A percentile compares a stretch with the other conserved stretches of the same genome.
These are phyloP conservation scores for Solanum hybrid DNA, from an alignment of 305 asterid genomes.

Conservation along the genomic window DNA sequence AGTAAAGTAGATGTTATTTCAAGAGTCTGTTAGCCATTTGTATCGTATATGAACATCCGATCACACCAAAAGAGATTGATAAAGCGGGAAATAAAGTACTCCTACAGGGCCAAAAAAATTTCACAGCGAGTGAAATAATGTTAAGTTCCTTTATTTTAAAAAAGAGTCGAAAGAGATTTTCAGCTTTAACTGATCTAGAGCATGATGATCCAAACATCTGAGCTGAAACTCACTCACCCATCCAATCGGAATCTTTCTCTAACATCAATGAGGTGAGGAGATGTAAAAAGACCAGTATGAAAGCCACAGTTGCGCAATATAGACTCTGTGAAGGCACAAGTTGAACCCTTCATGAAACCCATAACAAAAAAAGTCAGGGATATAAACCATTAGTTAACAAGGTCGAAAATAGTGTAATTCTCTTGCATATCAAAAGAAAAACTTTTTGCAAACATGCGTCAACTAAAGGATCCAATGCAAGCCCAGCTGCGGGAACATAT, in stretches of 20 bases:
- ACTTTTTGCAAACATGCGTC: background rate
- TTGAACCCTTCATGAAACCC: conserved; percentile 71
- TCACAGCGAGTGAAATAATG: background rate
- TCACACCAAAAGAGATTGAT: background rate
- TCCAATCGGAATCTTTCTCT: conserved; percentile 88
- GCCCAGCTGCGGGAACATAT: background rate
- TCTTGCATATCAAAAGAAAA: background rate
- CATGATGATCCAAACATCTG: background rate
- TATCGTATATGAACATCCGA: background rate
- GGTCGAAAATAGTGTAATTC: background rate
- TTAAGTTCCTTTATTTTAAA: background rate
- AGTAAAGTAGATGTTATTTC: background rate
- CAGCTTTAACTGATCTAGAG: background rate
- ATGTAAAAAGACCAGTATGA: conserved; percentile 87
- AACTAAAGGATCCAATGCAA: background rate
- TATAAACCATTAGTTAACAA: background rate
- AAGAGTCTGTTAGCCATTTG: background rate
- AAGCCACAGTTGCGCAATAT: conserved; percentile 87
- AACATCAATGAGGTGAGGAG: conserved; percentile 96
- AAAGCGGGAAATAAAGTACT: background rate
- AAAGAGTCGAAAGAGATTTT: background rate
- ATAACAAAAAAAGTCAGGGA: conserved; percentile 17
- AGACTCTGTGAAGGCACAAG: conserved; percentile 78
- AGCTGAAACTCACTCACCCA: conserved; percentile 46
- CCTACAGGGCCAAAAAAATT: background rate